Base-by-base conservation (phyloP, 2,329 filamentous ascomycete genomes). In the Claviceps pazoutovae region DNA sequence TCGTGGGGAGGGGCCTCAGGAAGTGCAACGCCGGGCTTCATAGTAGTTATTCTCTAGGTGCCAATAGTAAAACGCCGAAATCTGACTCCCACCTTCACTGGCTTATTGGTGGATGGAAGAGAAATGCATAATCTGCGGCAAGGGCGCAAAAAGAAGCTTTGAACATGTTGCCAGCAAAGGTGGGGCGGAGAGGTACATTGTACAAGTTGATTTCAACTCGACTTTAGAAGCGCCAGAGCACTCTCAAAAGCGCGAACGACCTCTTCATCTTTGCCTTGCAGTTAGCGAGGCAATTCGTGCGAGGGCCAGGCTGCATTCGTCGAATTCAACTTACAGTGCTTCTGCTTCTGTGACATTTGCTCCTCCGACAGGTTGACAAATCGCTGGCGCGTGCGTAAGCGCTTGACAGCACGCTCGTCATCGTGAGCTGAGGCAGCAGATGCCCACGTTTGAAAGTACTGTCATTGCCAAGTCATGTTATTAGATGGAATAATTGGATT, bases 361-460 rank as follows among this genome's bases (percentile, higher is more conserved):
- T 79, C 72, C 64, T 95, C 90, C 0, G 84, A 80, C 44, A 88
- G 73, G 55, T 84, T 80, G 34, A 95, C 87, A 64, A 84, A 86
- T 55, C 80, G 74, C 64, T 84, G 81, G 55, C 89, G 82, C 2
- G 90, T 96, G 61, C 84, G 85, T 46, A 95, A 74, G 51, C 89
- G 81, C 66, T 91, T 91, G 56, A 80, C 74, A 23, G 86, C 85
- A 52, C 90, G 79, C 54, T 84, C 82, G 51, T 86, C 82, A 64
- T 95, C 90, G 55, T 87, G 82, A 11, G 74, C 69, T 36, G 82
- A 76, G 1, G 85, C 84, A 13, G 85, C 80, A 19, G 83, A 74
- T 23, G 86, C 85, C 89, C 90, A 96, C 38, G 82, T 70, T 53
- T 76, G 76, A 65, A 95, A 95, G 63, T 85, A 86, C 88, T 94